Percentiles rank a stretch among this genome's conserved stretches.
phyloP scores from a whole-genome alignment of 2,329 filamentous ascomycete genomes.

The Fusarium aywerte region DNA sequence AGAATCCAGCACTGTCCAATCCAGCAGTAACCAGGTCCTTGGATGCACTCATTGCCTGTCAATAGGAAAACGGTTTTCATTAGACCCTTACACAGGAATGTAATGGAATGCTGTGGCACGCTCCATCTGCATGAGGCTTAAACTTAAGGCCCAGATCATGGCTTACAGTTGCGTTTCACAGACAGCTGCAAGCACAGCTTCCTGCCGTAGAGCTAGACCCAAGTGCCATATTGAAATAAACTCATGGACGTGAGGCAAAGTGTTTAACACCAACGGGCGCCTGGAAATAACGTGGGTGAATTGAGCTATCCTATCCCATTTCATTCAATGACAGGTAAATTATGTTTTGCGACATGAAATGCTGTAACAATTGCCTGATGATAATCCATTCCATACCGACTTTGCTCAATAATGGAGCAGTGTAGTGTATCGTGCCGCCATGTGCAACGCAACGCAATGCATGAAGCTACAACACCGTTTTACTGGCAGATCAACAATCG shows the following conservation, averaged over 20 bases:
- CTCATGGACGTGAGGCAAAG: background rate
- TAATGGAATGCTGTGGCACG: conserved; percentile 27
- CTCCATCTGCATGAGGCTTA: conserved; percentile 25
- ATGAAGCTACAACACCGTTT: conserved; percentile 12
- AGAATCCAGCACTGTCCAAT: background rate
- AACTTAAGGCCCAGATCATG: conserved; percentile 23
- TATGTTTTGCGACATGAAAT: conserved; percentile 1
- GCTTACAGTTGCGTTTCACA: conserved; percentile 9
- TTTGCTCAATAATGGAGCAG: conserved; percentile 6
- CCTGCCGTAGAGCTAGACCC: background rate
- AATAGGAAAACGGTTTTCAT: conserved; percentile 21
- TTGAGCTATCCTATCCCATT: background rate
- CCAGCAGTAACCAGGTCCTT: conserved; percentile 13
- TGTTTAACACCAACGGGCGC: conserved; percentile 4
- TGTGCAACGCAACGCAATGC: conserved; percentile 18
- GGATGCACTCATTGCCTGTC: conserved; percentile 1
- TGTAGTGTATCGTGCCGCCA: conserved; percentile 12
- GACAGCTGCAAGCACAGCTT: conserved; percentile 6
- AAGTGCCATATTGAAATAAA: conserved; percentile 15
- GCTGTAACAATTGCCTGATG: conserved; percentile 21
- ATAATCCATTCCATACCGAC: conserved; percentile 16
- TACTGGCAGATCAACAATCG: conserved; percentile 8
- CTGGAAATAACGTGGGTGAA: conserved; percentile 19
- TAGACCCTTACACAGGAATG: conserved; percentile 6
- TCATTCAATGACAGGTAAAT: conserved; percentile 3